Evolutionary conservation across 768 basidiomycete species (phyloP).

Genomic region (Mycena haematopus): DNA sequence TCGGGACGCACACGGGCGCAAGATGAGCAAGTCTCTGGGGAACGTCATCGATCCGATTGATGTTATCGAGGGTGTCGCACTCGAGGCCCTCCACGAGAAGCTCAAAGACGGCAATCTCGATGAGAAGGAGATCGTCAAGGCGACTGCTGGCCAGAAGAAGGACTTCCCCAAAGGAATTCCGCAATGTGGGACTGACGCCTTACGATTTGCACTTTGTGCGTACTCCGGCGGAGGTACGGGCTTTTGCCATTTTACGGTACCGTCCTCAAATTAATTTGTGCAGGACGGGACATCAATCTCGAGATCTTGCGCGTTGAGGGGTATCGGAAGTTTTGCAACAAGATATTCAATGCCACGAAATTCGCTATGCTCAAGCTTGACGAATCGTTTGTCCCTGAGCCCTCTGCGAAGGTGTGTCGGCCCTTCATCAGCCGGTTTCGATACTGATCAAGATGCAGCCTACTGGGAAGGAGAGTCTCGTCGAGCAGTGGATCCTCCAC

Average conservation of each 20-base stretch:
- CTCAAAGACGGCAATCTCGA: slow-evolving; percentile 92
- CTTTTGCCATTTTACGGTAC: not conserved
- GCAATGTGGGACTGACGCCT: slow-evolving; percentile 96
- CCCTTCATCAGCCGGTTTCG: not conserved
- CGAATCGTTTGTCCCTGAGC: slow-evolving; percentile 77
- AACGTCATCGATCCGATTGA: slow-evolving; percentile 98
- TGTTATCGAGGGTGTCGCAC: slow-evolving; percentile 83
- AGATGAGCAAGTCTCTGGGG: slow-evolving; percentile 98
- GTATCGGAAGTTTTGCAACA: slow-evolving; percentile 99
- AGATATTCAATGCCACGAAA: slow-evolving; percentile 98
- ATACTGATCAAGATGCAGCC: slow-evolving; percentile 54
- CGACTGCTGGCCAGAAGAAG: slow-evolving; percentile 95
- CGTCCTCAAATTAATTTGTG: not conserved
- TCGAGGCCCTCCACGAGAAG: slow-evolving; percentile 85
- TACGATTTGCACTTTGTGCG: slow-evolving; percentile 93
- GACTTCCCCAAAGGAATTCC: slow-evolving; percentile 99
- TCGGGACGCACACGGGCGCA: slow-evolving; percentile 96
- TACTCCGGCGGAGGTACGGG: slow-evolving; percentile 85
- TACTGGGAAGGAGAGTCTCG: slow-evolving; percentile 88
- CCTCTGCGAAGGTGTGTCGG: slow-evolving; percentile 64
- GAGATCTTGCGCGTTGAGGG: slow-evolving; percentile 96
- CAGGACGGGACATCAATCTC: slow-evolving; percentile 96
- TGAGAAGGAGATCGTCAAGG: slow-evolving; percentile 90
- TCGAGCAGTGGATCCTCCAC: slow-evolving; percentile 95
- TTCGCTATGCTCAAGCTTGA: slow-evolving; percentile 99